A percentile compares a stretch with the other conserved stretches of the same genome.
These are phyloP conservation scores for Akanthomyces dipterigenus DNA, from an alignment of 2,329 filamentous ascomycete genomes.

Conservation along the genomic window DNA sequence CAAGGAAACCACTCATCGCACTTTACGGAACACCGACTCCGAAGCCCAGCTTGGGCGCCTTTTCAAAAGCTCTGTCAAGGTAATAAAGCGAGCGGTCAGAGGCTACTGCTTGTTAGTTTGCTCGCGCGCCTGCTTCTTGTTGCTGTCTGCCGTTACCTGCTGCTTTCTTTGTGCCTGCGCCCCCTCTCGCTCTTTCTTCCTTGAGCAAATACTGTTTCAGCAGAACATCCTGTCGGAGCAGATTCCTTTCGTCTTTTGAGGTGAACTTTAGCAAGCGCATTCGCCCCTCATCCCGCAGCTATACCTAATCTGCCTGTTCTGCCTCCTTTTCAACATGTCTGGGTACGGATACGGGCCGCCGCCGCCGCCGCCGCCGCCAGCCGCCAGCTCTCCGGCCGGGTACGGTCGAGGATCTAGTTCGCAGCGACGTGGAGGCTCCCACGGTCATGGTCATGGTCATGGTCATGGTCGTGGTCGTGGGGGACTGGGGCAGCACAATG, in stretches of 20 bases:
- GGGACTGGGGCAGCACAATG: constrained; percentile 33
- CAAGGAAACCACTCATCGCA: background rate
- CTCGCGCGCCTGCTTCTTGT: background rate
- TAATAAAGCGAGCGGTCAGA: background rate
- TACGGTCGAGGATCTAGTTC: constrained; percentile 33
- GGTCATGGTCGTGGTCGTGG: constrained; percentile 28
- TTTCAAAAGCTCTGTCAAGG: background rate
- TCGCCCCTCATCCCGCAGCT: background rate
- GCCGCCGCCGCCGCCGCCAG: constrained; percentile 40
- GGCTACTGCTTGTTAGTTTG: background rate
- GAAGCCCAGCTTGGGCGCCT: background rate
- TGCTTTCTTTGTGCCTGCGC: background rate
- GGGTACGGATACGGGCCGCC: constrained; percentile 49
- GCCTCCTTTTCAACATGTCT: constrained; percentile 31
- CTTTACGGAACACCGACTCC: background rate
- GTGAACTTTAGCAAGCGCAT: background rate
- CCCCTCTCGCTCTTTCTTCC: background rate
- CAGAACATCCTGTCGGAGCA: background rate
- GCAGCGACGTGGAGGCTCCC: constrained; percentile 19
- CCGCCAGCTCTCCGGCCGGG: constrained; percentile 20
- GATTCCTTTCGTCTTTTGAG: background rate
- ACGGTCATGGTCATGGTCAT: constrained; percentile 29
- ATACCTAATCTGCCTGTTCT: background rate
- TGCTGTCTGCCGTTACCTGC: background rate
- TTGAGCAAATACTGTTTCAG: background rate